Conservation (phyloP, 495 filamentous ascomycete genomes). For the Echria macrotheca region DNA sequence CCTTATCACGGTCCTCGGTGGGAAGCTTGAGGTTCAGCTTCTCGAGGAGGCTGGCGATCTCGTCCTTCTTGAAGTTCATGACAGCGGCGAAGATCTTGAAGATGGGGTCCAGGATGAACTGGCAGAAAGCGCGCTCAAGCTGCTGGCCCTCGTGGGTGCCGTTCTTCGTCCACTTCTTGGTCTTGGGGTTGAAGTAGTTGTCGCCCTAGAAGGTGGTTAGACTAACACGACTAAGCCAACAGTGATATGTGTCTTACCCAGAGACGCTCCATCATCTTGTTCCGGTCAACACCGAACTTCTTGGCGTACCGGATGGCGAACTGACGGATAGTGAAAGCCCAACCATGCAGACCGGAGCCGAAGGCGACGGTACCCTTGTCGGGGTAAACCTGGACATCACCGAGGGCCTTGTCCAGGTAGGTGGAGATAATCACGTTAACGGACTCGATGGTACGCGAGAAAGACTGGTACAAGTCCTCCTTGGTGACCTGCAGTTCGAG, state of each 20-base stretch:
- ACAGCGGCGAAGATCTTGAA: conserved; percentile 94
- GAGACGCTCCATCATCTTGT: conserved; percentile 99
- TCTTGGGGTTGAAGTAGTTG: conserved; percentile 99
- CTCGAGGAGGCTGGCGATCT: conserved; percentile 71
- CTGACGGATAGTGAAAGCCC: conserved; percentile 99
- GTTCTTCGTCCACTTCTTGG: conserved; percentile 98
- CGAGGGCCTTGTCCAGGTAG: conserved; percentile 93
- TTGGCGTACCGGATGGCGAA: conserved; percentile 96
- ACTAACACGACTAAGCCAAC: no score
- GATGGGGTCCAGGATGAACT: conserved; percentile 98
- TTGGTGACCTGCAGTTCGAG: conserved; percentile 96
- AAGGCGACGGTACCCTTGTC: conserved; percentile 96
- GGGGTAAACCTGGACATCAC: conserved; percentile 97
- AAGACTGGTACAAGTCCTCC: conserved; percentile 99
- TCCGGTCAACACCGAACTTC: conserved; percentile 99
- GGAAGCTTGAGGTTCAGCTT: conserved; percentile 92
- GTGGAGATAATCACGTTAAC: conserved; percentile 99
- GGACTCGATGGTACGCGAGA: conserved; percentile 98
- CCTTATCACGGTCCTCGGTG: conserved; percentile 81
- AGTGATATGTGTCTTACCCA: no score
- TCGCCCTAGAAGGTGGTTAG: no score
- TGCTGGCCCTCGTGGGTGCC: conserved; percentile 73
- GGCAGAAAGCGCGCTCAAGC: conserved; percentile 97
- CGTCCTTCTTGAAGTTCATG: conserved; percentile 98
- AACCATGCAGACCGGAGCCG: conserved; percentile 99